Evolutionary conservation across 441 rosid species (phyloP).

Genomic region (Jatropha podagrica): DNA sequence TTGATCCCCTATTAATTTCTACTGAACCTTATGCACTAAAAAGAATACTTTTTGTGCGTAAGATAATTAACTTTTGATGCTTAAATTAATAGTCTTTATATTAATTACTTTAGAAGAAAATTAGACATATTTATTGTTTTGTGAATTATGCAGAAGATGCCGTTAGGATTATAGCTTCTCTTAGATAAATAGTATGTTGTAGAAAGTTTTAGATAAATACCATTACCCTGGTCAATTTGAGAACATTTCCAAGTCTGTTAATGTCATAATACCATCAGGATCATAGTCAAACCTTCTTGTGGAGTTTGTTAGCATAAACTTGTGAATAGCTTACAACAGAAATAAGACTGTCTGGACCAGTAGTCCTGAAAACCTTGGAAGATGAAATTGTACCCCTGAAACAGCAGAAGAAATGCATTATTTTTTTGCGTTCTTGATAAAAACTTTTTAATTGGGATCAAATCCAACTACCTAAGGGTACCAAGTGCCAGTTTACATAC

Average conservation of each 20-base stretch:
- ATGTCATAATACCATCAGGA: background rate
- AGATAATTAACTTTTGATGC: background rate
- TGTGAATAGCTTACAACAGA: background rate
- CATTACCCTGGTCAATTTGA: no score
- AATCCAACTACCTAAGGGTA: no score
- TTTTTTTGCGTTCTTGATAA: background rate
- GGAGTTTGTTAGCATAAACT: background rate
- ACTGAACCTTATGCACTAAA: background rate
- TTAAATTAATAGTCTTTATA: background rate
- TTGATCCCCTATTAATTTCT: background rate
- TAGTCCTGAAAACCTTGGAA: background rate
- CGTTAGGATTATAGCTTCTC: background rate
- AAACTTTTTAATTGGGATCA: background rate
- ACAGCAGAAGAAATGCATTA: background rate
- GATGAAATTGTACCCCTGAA: background rate
- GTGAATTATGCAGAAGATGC: background rate
- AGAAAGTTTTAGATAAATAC: background rate
- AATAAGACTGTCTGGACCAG: no score
- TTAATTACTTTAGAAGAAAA: background rate
- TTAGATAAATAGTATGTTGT: background rate
- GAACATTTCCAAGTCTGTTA: background rate
- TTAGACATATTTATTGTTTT: background rate
- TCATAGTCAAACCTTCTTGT: background rate
- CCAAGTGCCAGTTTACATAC: background rate
- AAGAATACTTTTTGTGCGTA: no score